These are phyloP conservation scores for Lasiodiplodia citricola DNA, from an alignment of 2,329 filamentous ascomycete species.

Conservation along the genomic window DNA sequence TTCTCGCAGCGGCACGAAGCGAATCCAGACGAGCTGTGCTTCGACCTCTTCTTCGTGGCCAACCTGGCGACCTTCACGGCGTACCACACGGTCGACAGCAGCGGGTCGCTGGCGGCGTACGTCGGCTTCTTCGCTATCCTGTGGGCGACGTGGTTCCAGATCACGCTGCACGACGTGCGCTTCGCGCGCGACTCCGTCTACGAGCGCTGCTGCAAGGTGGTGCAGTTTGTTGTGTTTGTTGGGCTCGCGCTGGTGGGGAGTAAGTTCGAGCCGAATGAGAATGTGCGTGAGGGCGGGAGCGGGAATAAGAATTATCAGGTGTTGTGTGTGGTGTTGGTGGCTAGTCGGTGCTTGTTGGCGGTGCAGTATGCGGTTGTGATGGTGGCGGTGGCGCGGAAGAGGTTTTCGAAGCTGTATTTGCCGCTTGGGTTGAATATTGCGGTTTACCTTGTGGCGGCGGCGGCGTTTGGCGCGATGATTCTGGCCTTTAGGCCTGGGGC, in stretches of 20 bases:
- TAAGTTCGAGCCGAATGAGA: conserved; percentile 37
- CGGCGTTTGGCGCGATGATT: conserved; percentile 42
- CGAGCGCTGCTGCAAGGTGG: conserved; percentile 44
- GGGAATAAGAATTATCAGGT: conserved; percentile 40
- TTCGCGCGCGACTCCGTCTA: conserved; percentile 46
- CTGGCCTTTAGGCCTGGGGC: conserved; percentile 37
- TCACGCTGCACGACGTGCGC: conserved; percentile 47
- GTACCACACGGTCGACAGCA: conserved; percentile 46
- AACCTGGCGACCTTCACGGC: conserved; percentile 48
- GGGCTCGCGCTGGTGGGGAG: conserved; percentile 44
- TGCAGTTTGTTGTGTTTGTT: conserved; percentile 46
- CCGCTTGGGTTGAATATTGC: conserved; percentile 39
- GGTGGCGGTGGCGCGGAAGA: conserved; percentile 35
- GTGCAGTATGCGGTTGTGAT: conserved; percentile 43
- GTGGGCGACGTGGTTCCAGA: conserved; percentile 47
- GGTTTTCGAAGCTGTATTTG: conserved; percentile 41
- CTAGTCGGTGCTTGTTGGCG: conserved; percentile 39
- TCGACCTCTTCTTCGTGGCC: conserved; percentile 42
- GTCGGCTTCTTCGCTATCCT: conserved; percentile 47
- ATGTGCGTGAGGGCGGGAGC: conserved; percentile 24
- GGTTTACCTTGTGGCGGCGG: conserved; percentile 37
- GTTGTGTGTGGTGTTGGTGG: conserved; percentile 42
- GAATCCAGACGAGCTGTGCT: conserved; percentile 47
- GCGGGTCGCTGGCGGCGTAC: conserved; percentile 40
- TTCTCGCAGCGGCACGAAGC: conserved; percentile 47